Base-by-base conservation (phyloP, 345 rosid species). In the Tarenaya hassleriana region DNA sequence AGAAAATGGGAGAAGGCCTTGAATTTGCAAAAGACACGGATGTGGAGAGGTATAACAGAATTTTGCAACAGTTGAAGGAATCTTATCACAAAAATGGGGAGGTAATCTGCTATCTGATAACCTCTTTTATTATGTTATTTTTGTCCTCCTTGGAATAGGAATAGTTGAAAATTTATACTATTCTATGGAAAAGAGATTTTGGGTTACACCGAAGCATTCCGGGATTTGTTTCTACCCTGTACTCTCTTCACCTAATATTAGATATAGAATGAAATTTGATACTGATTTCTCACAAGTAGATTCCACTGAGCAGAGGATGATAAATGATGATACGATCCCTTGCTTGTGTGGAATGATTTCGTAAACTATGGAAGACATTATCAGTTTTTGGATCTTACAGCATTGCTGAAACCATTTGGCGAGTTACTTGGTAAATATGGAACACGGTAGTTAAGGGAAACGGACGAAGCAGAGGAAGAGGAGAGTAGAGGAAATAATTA, bases 1-100 rank as follows among this genome's bases (percentile, higher is more conserved):
- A 52, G 29, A 88, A 74, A 67, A 39, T 92, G 60, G 98, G 81
- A 49, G 70, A 71, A 65, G 97, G 88, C 66, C 94, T 92, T 24
- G 77, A 74, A 14, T 42, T 60, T 69, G 78, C 91, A 29, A 74
- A 72, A 77, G 94, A 73, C 60, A 77, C 77, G 70, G 95, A 81
- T 73, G 50, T 50, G 69, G 90, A 77, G 57, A 78, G 72, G 65
- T 83, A 84, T 74, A 65, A 64, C 50, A 78, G 72, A 60, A 62
- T 75, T 69, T 41, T 74, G 76, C 72, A 45, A 47, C 82, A 77
- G 69, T 44, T 92, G 73, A 73, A 34, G 70, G 83, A 83, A 34
- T 79, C 96, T 38, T 92, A 79, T 66, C 48, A 34, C 58, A 77
- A 55, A 47, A 78, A 78, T 50, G 88, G 84, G 74, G 33, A 52